Base-by-base conservation (phyloP, 495 filamentous ascomycete genomes). In the Hypoxylon cercidicola region DNA sequence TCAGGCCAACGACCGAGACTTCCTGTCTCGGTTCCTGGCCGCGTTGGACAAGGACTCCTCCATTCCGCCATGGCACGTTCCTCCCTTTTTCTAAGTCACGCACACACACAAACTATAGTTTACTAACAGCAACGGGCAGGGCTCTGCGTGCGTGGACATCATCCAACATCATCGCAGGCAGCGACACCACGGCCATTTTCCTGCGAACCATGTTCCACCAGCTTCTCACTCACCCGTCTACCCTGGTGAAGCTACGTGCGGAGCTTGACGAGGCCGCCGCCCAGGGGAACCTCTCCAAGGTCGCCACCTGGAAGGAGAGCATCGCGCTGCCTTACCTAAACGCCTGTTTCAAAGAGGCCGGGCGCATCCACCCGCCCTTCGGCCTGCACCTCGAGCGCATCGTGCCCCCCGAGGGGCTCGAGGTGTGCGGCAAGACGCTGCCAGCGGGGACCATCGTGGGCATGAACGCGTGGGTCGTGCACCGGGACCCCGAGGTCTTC, bases 261-360 rank as follows among this genome's bases (percentile, higher is more conserved):
- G 69, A 71, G 11, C 46, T 66, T 8, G 67, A 69, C n/a, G 25
- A 62, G 13, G 55, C 66, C 9, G 44, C 12, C 8, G 50, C 59
- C 15, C 9, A 20, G 7, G 47, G 59, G 32, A 53, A 53, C 15
- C 37, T 66, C 43, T 60, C 54, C n/a, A 40, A 62, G 20, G 59
- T 65, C 0, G 71, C 48, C 9, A 49, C 68, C 3, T 63, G 70
- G 55, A 60, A 62, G 18, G 45, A 60, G 13, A 67, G 67, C 8
- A 59, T 68, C 18, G 60, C 64, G 1, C 55, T 88, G 9, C 81
- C 79, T 7, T 90, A 89, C 63, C 79, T 89, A 18, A 79, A 85
- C 34, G 85, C 87, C 6, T 78, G 82, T 13, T 77, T 89, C 65
- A 83, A 86, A 56, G 88, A 90, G 66, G 75, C 81, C 0, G 76